Evolutionary conservation across 352 stramenopile genomes (phyloP).

Genomic region (Phytophthora crassamura): DNA sequence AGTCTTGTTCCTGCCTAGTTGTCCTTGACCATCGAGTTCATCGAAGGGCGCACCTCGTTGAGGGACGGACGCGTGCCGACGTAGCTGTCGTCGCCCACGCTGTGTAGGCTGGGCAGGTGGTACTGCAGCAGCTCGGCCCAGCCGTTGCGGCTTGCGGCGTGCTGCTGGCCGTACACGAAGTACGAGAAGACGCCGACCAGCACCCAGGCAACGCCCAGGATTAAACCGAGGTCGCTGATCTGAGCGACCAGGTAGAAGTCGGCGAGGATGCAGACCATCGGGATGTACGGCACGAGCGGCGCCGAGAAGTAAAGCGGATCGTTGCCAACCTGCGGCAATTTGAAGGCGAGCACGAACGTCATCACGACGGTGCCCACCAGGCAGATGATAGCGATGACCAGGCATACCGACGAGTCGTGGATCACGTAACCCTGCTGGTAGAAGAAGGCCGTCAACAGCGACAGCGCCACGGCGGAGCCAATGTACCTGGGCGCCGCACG

Average conservation of each 20-base stretch:
- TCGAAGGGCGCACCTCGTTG: slow-evolving; percentile 57
- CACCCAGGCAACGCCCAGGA: slow-evolving; percentile 47
- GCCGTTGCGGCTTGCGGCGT: slow-evolving; percentile 45
- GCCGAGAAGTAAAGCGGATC: slow-evolving; percentile 43
- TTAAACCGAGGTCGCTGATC: slow-evolving; percentile 48
- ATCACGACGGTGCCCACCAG: slow-evolving; percentile 34
- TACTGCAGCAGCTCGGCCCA: slow-evolving; percentile 50
- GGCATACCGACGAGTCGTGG: slow-evolving; percentile 29
- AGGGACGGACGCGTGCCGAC: slow-evolving; percentile 39
- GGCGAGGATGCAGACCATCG: slow-evolving; percentile 48
- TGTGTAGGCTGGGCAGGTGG: slow-evolving; percentile 35
- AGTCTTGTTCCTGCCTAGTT: slow-evolving; percentile 21
- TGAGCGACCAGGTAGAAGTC: slow-evolving; percentile 63
- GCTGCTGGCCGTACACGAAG: slow-evolving; percentile 53
- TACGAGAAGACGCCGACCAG: slow-evolving; percentile 50
- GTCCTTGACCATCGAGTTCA: slow-evolving; percentile 50
- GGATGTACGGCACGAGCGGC: slow-evolving; percentile 55
- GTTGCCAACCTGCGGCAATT: slow-evolving; percentile 46
- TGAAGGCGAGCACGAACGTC: slow-evolving; percentile 42
- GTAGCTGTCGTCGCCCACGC: slow-evolving; percentile 40
- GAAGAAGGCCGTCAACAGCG: slow-evolving; percentile 41
- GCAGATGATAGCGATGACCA: slow-evolving; percentile 45
- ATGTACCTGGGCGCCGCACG: slow-evolving; percentile 44
- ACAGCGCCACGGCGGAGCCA: slow-evolving; percentile 25
- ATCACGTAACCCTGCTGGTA: slow-evolving; percentile 54